A percentile compares a stretch with the other conserved stretches of the same genome.
Evolutionary conservation across 2,329 filamentous ascomycete genomes (phyloP).

Genomic region (Pseudogymnoascus sp.): DNA sequence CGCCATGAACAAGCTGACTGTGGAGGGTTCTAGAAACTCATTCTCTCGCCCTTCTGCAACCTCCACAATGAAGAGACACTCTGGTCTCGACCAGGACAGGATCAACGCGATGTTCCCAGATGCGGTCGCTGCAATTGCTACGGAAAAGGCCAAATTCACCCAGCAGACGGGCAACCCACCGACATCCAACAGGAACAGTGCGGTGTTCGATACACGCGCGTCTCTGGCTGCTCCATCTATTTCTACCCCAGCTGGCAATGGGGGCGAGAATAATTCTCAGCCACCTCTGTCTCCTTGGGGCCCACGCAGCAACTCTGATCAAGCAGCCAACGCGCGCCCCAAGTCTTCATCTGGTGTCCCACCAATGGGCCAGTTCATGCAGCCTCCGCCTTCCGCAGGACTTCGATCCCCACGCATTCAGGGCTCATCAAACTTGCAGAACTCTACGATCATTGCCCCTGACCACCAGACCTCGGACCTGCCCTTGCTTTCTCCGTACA

Average conservation of each 20-base stretch:
- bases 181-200: constrained; percentile 87
- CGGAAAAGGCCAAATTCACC: constrained; percentile 95
- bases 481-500: constrained; percentile 78
- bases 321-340: constrained; percentile 49
- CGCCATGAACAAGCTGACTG: constrained; percentile 90
- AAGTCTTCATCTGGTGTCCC: constrained; percentile 73
- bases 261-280: constrained; percentile 52
- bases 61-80: constrained; percentile 72
- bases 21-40: constrained; percentile 80
- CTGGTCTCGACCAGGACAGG: constrained; percentile 82
- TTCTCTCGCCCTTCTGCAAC: constrained; percentile 71
- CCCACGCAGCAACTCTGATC: constrained; percentile 34
- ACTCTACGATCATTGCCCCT: constrained; percentile 66
- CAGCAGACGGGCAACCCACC: constrained; percentile 88
- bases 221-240: constrained; percentile 71
- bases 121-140: constrained; percentile 94
- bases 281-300: constrained; percentile 78
- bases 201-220: constrained; percentile 62
- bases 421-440: constrained; percentile 67
- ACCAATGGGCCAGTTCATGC: constrained; percentile 91
- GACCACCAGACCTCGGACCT: constrained; percentile 64
- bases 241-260: constrained; percentile 51
- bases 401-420: constrained; percentile 73
- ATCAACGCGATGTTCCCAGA: constrained; percentile 99
- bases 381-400: constrained; percentile 65